Evolutionary conservation across 1,139 yeast species (phyloP).

Genomic region (Saccharomyces hybrid): DNA sequence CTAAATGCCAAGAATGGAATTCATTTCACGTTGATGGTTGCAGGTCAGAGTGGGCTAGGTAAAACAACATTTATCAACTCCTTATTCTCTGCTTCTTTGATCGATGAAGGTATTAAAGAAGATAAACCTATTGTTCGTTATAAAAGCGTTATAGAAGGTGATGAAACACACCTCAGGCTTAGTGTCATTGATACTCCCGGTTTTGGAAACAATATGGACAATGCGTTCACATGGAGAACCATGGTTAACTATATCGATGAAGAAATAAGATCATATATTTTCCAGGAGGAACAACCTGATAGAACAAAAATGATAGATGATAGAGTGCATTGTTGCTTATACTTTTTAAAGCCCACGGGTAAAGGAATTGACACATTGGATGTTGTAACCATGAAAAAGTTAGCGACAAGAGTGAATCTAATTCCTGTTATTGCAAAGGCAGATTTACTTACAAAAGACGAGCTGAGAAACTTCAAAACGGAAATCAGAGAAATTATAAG

Average conservation of each 20-base stretch:
- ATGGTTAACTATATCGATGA: constrained; percentile 52
- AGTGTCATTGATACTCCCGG: constrained; percentile 68
- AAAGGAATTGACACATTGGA: constrained; percentile 53
- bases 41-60: constrained; percentile 52
- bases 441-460: constrained; percentile 50
- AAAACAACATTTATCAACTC: constrained; percentile 53
- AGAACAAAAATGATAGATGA: constrained; percentile 45
- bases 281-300: constrained; percentile 67
- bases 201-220: constrained; percentile 66
- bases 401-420: constrained; percentile 58
- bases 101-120: constrained; percentile 20
- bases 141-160: constrained; percentile 43
- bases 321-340: constrained; percentile 71
- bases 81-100: constrained; percentile 36
- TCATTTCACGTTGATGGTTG: constrained; percentile 49
- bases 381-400: constrained; percentile 58
- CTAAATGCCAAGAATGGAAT: constrained; percentile 41
- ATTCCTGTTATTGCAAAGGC: constrained; percentile 74
- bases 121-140: constrained; percentile 15
- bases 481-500: constrained; percentile 40
- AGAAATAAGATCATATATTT: constrained; percentile 50
- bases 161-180: constrained; percentile 44
- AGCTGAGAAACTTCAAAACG: constrained; percentile 38
- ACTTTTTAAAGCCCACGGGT: constrained; percentile 56
- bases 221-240: constrained; percentile 52